Base-by-base conservation (phyloP, 2,329 filamentous ascomycete genomes). In the Amphichorda felina region DNA sequence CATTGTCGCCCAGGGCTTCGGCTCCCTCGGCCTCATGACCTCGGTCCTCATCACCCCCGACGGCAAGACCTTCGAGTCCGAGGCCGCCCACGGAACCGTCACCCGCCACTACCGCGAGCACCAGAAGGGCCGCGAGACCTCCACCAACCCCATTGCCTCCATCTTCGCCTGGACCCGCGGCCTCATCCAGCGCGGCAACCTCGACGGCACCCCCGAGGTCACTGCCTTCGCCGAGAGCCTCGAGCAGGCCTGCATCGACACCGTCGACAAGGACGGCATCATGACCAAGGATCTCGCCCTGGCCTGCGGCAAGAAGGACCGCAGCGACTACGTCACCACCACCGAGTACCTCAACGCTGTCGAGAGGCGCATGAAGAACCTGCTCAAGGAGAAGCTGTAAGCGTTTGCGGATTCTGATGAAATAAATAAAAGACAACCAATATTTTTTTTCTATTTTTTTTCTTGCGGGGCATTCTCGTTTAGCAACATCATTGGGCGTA, bases 261-360 rank as follows among this genome's bases (percentile, higher is more conserved):
- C 89, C 18, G 91, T 98, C 47, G 84, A 96, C 57, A 61, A 83
- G 40, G 89, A 96, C 55, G 84, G 84, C 43, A 82, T 96, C 67
- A 98, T 96, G 91, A 98, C 91, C 60, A 98, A 98, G 78, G 91
- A 98, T 63, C 66, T 98, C 50, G 91, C 91, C n/a, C 75, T 96
- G 40, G 83, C 88, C 33, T 91, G 84, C 58, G 91, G 91, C 51
- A 88, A 88, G 72, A 87, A 81, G 50, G 80, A 75, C 42, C 75
- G 84, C 46, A 75, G 75, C 50, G 80, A 85, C 54, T 96, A 88
- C 64, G 91, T 94, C 48, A 95, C 87, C 36, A 96, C 89, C 39
- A 75, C 70, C 48, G 82, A 94, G 67, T 98, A 96, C 68, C 66
- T 98, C 54, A 75, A 82, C 54, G 89, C 89, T 28, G 89, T 96